phyloP scores from a whole-genome alignment of 768 basidiomycete genomes.

The Leccinum incarnatum region DNA sequence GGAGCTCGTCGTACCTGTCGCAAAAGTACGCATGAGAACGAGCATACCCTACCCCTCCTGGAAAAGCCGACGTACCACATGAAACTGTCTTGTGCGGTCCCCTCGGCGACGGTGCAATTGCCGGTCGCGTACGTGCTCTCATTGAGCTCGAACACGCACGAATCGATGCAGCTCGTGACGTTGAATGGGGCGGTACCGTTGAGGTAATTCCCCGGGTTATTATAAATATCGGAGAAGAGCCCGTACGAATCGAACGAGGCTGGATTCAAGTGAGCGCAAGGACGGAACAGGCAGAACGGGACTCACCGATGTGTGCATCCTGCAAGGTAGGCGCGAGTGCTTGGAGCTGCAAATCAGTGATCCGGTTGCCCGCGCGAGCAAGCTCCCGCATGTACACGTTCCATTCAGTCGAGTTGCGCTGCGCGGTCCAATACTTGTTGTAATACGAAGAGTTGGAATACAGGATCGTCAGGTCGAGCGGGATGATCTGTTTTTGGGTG shows the following conservation, averaged over 20 bases:
- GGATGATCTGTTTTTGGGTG: conserved; percentile 46
- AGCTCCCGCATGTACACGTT: conserved; percentile 54
- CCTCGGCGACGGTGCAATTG: conserved; percentile 34
- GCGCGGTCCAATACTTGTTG: conserved; percentile 47
- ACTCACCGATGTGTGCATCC: conserved; percentile 55
- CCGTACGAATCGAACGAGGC: conserved; percentile 61
- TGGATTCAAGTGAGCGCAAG: conserved; percentile 19
- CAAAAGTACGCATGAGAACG: neutral
- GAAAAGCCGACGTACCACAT: conserved; percentile 44
- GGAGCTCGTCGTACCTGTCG: conserved; percentile 46
- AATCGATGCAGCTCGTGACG: conserved; percentile 48
- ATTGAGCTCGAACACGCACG: conserved; percentile 41
- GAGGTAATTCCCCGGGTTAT: conserved; percentile 48
- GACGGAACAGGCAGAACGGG: too few species aligned
- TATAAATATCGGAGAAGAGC: conserved; percentile 58
- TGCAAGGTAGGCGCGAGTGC: conserved; percentile 46
- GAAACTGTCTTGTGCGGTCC: conserved; percentile 51
- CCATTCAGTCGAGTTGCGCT: conserved; percentile 58
- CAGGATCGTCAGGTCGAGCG: conserved; percentile 47
- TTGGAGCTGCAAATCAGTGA: conserved; percentile 50
- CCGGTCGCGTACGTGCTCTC: conserved; percentile 25
- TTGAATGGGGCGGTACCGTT: conserved; percentile 65
- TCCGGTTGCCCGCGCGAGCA: conserved; percentile 47
- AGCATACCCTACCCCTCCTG: neutral
- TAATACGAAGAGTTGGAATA: conserved; percentile 49